Base-by-base conservation (phyloP, 345 rosid genomes). In the Syzygium oleosum region DNA sequence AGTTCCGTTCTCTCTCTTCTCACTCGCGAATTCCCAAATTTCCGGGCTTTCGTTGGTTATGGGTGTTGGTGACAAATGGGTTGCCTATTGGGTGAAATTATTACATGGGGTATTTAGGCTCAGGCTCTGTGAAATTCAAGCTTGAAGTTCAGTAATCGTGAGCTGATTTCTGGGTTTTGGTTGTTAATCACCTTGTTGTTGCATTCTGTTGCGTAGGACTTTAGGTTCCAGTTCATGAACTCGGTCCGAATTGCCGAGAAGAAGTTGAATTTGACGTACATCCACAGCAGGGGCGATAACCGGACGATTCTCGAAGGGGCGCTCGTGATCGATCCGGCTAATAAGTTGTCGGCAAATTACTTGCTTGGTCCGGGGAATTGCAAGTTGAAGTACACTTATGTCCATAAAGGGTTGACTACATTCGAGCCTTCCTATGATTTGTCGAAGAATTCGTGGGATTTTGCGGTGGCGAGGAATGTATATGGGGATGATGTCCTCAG, bases 221-320 rank as follows among this genome's bases (percentile, higher is more conserved):
- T 95, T 84, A 92, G 96, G 91, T 97, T 97, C 91, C 99, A 95
- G 95, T 97, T 97, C 87, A 97, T 97, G 98, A 97, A 95, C 93
- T 90, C 93, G 2, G 90, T 95, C 51, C 94, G 85, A 89, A 88
- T 96, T 87, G 97, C 88, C 8, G 95, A 97, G 88, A 97, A 96
- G 90, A 97, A 97, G 15, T 92, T 97, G 96, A 95, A 95, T 87
- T 77, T 97, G 88, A 95, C 97, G 51, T 97, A 96, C 89, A 96
- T 96, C 88, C 99, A 96, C 89, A 88, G 89, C 85, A 92, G 92
- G 91, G 92, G 89, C 55, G 97, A 95, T 84, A 93, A 92, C 87
- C 90, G 98, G 58, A 97, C 98, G 0, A 90, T 94, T 43, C 46
- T 96, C n/a, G 98, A 97, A 51, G 98, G 98, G 53, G 78, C 92